These are phyloP conservation scores for Chaetomium olivaceum DNA, from an alignment of 2,329 filamentous ascomycete genomes.

Conservation along the genomic window DNA sequence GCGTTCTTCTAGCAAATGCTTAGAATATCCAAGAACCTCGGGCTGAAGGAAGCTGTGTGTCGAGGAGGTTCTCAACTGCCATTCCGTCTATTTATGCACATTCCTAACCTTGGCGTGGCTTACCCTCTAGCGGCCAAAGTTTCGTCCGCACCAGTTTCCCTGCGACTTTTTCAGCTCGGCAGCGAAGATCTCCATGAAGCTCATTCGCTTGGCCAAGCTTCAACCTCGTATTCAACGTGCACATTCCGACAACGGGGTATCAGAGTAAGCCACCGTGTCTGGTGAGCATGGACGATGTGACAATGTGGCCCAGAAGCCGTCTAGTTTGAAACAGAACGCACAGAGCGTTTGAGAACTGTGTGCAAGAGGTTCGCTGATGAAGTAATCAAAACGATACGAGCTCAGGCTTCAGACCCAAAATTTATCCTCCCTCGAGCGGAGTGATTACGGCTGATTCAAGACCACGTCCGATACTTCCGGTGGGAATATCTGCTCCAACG, in stretches of 20 bases:
- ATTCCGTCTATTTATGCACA: not conserved
- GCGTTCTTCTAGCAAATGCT: not conserved
- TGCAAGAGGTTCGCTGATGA: not conserved
- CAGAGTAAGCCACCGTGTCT: not conserved
- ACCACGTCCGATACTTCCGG: not conserved
- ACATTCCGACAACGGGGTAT: not conserved
- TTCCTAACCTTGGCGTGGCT: constrained; percentile 9
- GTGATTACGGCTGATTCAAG: not conserved
- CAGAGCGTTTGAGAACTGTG: not conserved
- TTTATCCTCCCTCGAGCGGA: not conserved
- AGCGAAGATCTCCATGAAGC: not conserved
- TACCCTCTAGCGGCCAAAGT: constrained; percentile 12
- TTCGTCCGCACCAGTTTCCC: constrained; percentile 6
- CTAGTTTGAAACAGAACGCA: not conserved
- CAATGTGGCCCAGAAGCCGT: not conserved
- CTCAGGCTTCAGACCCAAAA: not conserved
- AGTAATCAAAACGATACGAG: not conserved
- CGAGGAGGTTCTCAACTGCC: not conserved
- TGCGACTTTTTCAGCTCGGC: not conserved
- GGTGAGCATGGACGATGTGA: not conserved
- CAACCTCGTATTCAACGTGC: constrained; percentile 8
- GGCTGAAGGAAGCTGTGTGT: not conserved
- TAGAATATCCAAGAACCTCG: not conserved
- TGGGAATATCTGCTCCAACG: constrained; percentile 19
- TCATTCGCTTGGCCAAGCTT: constrained; percentile 13